Conservation (phyloP, 257 asterid genomes). For the Gardenia jasminoides region DNA sequence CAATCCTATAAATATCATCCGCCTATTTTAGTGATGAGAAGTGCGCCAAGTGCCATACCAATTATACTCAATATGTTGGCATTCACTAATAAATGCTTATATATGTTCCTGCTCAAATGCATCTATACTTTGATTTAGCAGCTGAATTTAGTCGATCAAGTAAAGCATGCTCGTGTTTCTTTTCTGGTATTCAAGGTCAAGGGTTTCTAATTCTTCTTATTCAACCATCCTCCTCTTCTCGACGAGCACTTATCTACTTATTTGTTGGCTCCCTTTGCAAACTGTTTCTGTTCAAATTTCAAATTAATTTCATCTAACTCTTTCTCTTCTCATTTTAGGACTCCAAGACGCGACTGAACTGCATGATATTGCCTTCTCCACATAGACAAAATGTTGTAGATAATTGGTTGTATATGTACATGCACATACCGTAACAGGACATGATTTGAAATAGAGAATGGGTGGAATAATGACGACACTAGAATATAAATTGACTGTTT, state of each 20-base stretch:
- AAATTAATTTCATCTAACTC: not conserved
- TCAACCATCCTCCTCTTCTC: not conserved
- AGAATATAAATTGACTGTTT: not conserved
- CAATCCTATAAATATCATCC: too few relatives aligned
- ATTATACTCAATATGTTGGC: too few relatives aligned
- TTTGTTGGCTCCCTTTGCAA: too few relatives aligned
- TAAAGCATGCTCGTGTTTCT: not conserved
- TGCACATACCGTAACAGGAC: too few relatives aligned
- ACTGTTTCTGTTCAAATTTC: not conserved
- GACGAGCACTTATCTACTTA: not conserved
- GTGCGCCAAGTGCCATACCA: too few relatives aligned
- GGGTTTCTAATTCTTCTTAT: not conserved
- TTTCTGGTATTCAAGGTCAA: not conserved
- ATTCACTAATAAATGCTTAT: too few relatives aligned
- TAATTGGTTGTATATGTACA: too few relatives aligned
- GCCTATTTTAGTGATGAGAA: too few relatives aligned
- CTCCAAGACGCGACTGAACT: not conserved
- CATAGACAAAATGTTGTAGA: too few relatives aligned
- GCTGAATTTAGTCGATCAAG: not conserved
- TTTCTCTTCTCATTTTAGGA: not conserved
- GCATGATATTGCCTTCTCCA: too few relatives aligned
- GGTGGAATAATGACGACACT: not conserved
- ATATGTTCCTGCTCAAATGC: too few relatives aligned
- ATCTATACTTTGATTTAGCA: not conserved
- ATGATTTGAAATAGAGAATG: not conserved